A percentile compares a stretch with the other conserved stretches of the same genome.
phyloP scores from a whole-genome alignment of 2,329 filamentous ascomycete species.

The Fusarium circinatum region DNA sequence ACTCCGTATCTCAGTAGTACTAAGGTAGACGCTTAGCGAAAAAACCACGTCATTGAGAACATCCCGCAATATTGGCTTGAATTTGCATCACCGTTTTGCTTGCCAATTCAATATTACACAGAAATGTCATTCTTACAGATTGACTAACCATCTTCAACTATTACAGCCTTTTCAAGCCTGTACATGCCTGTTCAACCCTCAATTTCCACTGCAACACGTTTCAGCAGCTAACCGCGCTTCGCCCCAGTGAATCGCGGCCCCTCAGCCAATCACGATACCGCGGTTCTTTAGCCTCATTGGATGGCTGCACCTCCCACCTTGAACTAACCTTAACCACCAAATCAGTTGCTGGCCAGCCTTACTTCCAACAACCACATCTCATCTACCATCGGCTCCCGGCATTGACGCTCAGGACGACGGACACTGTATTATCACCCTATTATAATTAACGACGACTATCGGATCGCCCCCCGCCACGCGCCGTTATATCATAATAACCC shows the following conservation, averaged over 20 bases:
- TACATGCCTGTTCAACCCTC: not conserved
- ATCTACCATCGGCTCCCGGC: conserved; percentile 30
- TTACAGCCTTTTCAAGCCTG: not conserved
- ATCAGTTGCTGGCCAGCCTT: conserved; percentile 27
- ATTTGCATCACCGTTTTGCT: not conserved
- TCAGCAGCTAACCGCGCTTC: conserved; percentile 38
- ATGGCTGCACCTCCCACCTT: conserved; percentile 40
- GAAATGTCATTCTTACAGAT: not conserved
- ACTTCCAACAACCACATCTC: conserved; percentile 35
- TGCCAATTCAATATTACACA: not conserved
- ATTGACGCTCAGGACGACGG: conserved; percentile 34
- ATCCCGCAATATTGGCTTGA: conserved; percentile 1
- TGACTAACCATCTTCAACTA: not conserved
- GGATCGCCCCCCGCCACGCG: conserved; percentile 25
- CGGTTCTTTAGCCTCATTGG: conserved; percentile 36
- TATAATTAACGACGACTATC: conserved; percentile 18
- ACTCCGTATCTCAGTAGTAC: not conserved
- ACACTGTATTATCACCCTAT: conserved; percentile 14
- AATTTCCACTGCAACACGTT: conserved; percentile 10
- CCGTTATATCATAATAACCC: conserved; percentile 20
- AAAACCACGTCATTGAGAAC: conserved; percentile 24
- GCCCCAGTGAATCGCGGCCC: conserved; percentile 28
- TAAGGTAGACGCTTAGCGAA: conserved; percentile 25
- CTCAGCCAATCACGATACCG: conserved; percentile 38
- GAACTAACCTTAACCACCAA: conserved; percentile 31